These are phyloP conservation scores for Sutorius eximius DNA, from an alignment of 1,284 basidiomycete species.

Conservation along the genomic window DNA sequence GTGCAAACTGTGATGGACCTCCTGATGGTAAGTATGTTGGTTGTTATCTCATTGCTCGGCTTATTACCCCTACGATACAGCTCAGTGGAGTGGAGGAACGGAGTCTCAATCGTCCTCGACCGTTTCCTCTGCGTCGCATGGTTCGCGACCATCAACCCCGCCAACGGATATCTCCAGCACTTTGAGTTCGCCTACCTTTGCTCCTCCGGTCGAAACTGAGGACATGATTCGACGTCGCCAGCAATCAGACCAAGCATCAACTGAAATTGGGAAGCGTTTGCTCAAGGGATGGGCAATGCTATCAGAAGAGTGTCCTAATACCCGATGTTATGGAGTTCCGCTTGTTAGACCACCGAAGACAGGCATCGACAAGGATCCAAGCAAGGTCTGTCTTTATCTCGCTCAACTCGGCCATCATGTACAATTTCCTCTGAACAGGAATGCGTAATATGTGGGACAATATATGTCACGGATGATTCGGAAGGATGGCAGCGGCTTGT, in stretches of 20 bases:
- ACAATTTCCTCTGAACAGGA: slow-evolving; percentile 47
- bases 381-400: slow-evolving; percentile 49
- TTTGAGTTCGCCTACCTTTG: slow-evolving; percentile 60
- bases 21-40: slow-evolving; percentile 34
- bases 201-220: slow-evolving; percentile 59
- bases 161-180: slow-evolving; percentile 67
- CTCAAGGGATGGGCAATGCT: slow-evolving; percentile 84
- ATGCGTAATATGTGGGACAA: slow-evolving; percentile 70
- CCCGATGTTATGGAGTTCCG: slow-evolving; percentile 67
- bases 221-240: slow-evolving; percentile 65
- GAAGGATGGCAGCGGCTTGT: slow-evolving; percentile 52
- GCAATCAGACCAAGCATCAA: slow-evolving; percentile 76
- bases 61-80: slow-evolving; percentile 19
- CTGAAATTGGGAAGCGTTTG: slow-evolving; percentile 73
- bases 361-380: slow-evolving; percentile 57
- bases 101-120: slow-evolving; percentile 45
- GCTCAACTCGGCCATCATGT: neutral
- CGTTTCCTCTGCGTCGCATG: slow-evolving; percentile 46
- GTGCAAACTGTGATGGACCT: slow-evolving; percentile 57
- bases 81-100: slow-evolving; percentile 21
- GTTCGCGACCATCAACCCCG: slow-evolving; percentile 67
- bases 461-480: slow-evolving; percentile 59
- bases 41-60: slow-evolving; percentile 1
- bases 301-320: slow-evolving; percentile 73
- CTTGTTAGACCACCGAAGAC: slow-evolving; percentile 70